Conservation (phyloP, 2,329 filamentous ascomycete genomes). For the Claviceps fusiformis region DNA sequence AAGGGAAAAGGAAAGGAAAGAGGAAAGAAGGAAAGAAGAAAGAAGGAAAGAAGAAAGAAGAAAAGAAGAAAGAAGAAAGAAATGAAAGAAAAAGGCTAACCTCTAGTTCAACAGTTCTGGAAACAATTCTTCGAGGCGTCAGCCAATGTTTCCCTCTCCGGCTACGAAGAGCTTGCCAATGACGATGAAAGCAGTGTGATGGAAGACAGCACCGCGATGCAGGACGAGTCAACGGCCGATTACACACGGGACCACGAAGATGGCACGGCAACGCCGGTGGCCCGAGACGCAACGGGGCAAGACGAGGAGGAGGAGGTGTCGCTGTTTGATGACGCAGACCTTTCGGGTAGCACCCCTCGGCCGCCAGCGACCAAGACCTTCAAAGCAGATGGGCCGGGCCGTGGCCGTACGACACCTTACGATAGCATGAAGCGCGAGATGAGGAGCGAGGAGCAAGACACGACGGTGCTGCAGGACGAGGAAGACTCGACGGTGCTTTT, state of each 20-base stretch:
- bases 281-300: constrained; percentile 22
- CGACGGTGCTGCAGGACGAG: constrained; percentile 22
- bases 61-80: no score
- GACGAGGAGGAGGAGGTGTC: constrained; percentile 49
- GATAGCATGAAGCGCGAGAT: constrained; percentile 59
- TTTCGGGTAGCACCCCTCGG: constrained; percentile 56
- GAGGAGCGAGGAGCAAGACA: constrained; percentile 29
- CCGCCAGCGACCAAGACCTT: constrained; percentile 37
- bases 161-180: constrained; percentile 73
- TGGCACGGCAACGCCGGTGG: constrained; percentile 20
- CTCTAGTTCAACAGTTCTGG: constrained; percentile 60
- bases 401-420: constrained; percentile 64
- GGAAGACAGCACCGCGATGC: constrained; percentile 40
- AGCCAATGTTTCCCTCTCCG: constrained; percentile 89
- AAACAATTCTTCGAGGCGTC: constrained; percentile 99
- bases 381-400: constrained; percentile 44
- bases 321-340: constrained; percentile 48
- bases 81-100: not conserved
- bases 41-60: no score
- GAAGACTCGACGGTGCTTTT: constrained; percentile 36
- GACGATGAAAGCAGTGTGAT: constrained; percentile 43
- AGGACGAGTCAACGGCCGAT: constrained; percentile 41
- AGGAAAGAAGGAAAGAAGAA: not conserved
- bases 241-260: constrained; percentile 30
- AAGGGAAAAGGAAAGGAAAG: no score